phyloP scores from a whole-genome alignment of 352 stramenopile genomes.

The Phytopythium delawarense region DNA sequence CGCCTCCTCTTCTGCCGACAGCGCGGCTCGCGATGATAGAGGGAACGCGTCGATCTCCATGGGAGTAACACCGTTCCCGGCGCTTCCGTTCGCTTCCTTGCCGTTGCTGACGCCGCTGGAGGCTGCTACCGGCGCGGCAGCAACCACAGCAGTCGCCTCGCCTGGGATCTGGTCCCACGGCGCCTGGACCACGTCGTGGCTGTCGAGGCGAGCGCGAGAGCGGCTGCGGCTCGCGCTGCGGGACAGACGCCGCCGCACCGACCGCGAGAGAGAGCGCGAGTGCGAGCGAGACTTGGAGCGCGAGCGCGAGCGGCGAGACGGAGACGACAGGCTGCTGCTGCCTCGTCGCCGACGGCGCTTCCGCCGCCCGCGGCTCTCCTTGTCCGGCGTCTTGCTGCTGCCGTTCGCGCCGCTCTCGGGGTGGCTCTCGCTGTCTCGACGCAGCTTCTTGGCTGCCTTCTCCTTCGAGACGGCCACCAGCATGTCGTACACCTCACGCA shows the following conservation, averaged over 20 bases:
- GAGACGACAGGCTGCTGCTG: conserved; percentile 23
- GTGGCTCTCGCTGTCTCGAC: conserved; percentile 9
- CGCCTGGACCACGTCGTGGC: neutral
- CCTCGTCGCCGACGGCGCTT: conserved; percentile 20
- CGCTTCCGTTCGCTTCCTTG: neutral
- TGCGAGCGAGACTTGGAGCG: conserved; percentile 26
- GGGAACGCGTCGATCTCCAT: conserved; percentile 14
- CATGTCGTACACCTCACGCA: conserved; percentile 42
- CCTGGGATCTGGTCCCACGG: neutral
- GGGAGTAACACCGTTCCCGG: conserved; percentile 1
- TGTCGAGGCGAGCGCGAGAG: conserved; percentile 15
- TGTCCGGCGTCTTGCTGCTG: conserved; percentile 14
- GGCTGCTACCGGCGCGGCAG: neutral
- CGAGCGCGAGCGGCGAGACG: conserved; percentile 30
- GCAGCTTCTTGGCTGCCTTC: conserved; percentile 17
- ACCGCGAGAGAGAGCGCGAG: conserved; percentile 24
- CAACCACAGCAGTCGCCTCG: neutral
- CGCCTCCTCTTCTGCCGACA: conserved; percentile 45
- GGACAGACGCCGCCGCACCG: conserved; percentile 12
- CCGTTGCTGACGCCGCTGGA: neutral
- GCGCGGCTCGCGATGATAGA: conserved; percentile 6
- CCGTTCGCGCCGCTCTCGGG: conserved; percentile 3
- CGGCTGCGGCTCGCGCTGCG: conserved; percentile 27
- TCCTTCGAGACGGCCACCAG: conserved; percentile 33
- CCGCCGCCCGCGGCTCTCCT: conserved; percentile 18